Evolutionary conservation across 1,284 basidiomycete genomes (phyloP), one percentile per base, ranked within the genome.

Genomic region (Ustilago tritici): DNA sequence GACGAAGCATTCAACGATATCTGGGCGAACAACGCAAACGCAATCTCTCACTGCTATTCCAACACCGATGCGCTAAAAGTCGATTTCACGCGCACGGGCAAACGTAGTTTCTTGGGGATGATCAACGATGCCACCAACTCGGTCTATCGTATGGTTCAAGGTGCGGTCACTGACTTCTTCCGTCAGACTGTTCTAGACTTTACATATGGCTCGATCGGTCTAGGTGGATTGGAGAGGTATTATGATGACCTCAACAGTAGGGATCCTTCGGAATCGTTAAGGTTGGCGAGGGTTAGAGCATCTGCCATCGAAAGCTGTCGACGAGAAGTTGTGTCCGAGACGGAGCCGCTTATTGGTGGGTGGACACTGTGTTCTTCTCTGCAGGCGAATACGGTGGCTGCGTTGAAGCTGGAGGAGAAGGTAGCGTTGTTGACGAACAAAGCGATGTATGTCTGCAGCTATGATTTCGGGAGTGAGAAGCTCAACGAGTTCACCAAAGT

Each of bases 361-460:
- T 98, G 96, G 95, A 98, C 95, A 0, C 85, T 98, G 28, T 91
- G 98, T 80, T 91, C 94, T 0, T 95, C 96, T 0, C 90, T 91
- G 72, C 91, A 93, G 68, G 84, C 93, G 50, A 93, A 93, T 81
- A 60, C 92, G 91, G 81, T 94, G 93, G 78, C 76, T 41, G 63
- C 75, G 23, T 47, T 70, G 17, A 81, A 80, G 55, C 69, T 83
- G 11, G 95, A 97, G 87, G 95, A 98, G 88, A 98, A 98, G 85
- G 91, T 98, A 3, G 79, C 98, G 9, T 88, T 99, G 0, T 85
- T 99, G 5, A 92, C 90, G 47, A 88, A 85, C 36, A 88, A 87
- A 56, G 92, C 92, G 4, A 84, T 93, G 15, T 93, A 93, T 84
- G 89, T 92, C 14, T 83, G 80, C 61, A 78, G 61, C 92, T 94